Evolutionary conservation across 441 rosid species (phyloP).

Genomic region (Breynia disticha): DNA sequence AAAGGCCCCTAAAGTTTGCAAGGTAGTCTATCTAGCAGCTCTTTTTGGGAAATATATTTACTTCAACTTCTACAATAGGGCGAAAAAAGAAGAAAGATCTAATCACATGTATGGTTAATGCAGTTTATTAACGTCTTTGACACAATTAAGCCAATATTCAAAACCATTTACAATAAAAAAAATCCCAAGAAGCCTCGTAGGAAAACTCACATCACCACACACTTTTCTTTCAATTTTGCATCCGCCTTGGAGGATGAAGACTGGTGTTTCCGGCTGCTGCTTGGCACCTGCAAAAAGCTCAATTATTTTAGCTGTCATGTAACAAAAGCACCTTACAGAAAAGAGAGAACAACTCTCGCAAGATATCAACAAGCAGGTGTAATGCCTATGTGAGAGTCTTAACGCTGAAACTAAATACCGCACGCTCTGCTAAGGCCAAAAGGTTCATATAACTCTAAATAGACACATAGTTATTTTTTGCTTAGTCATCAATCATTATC

Average conservation of each 20-base stretch:
- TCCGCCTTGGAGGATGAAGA: conserved; percentile 46
- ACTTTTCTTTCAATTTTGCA: conserved; percentile 68
- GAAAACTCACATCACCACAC: conserved; percentile 66
- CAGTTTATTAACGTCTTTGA: conserved; percentile 17
- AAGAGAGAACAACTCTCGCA: not conserved
- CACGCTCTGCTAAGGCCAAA: too few relatives aligned
- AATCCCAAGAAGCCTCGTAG: conserved; percentile 14
- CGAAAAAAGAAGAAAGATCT: conserved; percentile 11
- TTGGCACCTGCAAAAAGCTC: conserved; percentile 44
- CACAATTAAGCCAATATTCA: conserved; percentile 15
- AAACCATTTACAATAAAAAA: conserved; percentile 37
- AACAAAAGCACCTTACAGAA: not conserved
- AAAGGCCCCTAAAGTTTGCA: too few relatives aligned
- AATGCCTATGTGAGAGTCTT: too few relatives aligned
- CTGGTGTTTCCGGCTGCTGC: conserved; percentile 41
- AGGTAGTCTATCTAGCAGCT: too few relatives aligned
- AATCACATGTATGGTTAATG: conserved; percentile 11
- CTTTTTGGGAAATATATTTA: conserved; percentile 6
- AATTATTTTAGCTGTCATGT: not conserved
- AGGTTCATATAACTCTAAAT: too few relatives aligned
- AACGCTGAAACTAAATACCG: too few relatives aligned
- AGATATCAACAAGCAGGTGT: too few relatives aligned
- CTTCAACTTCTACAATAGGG: conserved; percentile 11
- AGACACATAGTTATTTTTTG: too few relatives aligned
- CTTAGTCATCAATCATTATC: too few relatives aligned